Evolutionary conservation across 2,329 filamentous ascomycete species (phyloP).

Genomic region (Sporothrix luriei): DNA sequence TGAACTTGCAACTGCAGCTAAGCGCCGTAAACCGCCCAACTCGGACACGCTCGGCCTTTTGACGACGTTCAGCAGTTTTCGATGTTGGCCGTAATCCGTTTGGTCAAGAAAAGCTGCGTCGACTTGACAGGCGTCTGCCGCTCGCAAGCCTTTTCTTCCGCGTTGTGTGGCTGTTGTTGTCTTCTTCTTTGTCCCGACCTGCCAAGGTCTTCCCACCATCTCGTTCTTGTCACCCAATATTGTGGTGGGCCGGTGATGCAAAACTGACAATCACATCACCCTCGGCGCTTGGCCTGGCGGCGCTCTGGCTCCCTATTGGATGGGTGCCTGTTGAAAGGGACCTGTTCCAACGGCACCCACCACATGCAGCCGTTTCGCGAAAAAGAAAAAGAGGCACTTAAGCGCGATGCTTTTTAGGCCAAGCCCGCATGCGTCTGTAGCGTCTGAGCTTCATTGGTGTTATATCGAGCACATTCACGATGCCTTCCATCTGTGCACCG

Average conservation of each 20-base stretch:
- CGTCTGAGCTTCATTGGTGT: neutral
- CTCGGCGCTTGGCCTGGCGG: constrained; percentile 21
- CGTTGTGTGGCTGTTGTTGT: neutral
- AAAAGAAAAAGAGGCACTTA: neutral
- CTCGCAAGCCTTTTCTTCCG: neutral
- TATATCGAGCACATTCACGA: neutral
- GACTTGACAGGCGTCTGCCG: neutral
- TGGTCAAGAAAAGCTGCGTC: neutral
- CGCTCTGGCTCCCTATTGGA: neutral
- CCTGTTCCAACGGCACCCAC: neutral
- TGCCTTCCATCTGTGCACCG: constrained; percentile 16
- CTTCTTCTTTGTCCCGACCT: neutral
- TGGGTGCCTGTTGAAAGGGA: too few species aligned
- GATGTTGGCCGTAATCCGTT: too few species aligned
- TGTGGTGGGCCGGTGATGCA: constrained; percentile 16
- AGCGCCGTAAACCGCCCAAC: constrained; percentile 20
- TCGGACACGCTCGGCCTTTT: neutral
- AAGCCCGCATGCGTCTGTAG: neutral
- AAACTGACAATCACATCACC: constrained; percentile 17
- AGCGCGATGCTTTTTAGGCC: constrained; percentile 10
- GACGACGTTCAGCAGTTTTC: neutral
- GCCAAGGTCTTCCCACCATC: too few species aligned
- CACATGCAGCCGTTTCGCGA: neutral
- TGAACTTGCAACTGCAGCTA: constrained; percentile 18
- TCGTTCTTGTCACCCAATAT: constrained; percentile 18